Base-by-base conservation (phyloP, 2,329 filamentous ascomycete genomes). In the Fusarium solani-melongenae region DNA sequence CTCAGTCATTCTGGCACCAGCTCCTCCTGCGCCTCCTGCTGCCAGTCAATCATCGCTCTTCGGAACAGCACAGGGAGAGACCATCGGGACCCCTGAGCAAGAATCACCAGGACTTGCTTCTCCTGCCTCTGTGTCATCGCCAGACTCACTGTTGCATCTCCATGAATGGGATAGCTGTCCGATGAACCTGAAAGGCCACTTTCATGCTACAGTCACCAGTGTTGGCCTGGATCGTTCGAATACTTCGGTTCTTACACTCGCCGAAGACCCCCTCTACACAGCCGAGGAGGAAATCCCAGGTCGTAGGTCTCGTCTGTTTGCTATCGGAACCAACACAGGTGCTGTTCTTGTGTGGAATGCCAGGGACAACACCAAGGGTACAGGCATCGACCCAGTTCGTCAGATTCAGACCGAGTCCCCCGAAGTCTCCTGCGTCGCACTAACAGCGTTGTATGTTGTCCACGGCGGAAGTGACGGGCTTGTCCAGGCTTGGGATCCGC, bases 401-500 rank as follows among this genome's bases (percentile, higher is more conserved):
- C 87, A 93, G 59, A 95, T 98, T 53, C 91, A 95, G 77, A 98
- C 96, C 0, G 94, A 97, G 53, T 98, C 96, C 0, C 95, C 96
- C 0, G 90, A 94, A 79, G 91, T 98, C 20, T 94, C 95, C 0
- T 94, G 92, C 69, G 83, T 99, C 17, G 96, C 93, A 7, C 82
- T 98, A 55, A 94, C 95, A 1, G 93, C 94, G 2, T 86, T 99
- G 17, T 97, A 97, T 79, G 84, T 99, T 17, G 93, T 98, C 8
- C 94, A 98, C 80, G 96, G 96, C 58, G 96, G 96, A 29, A 98
- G 93, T 75, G 96, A 99, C 82, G 96, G 96, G 1, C 89, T 98
- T 4, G 96, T 98, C 6, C 96, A 98, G 81, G 94, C 95, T 7
- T 99, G 96, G 96, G 96, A 99, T 84, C 94, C 93, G n/a, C 86